Evolutionary conservation across 1,139 yeast genomes (phyloP), one percentile per base, ranked within the genome.

Genomic region (Saccharomyces hybrid): DNA sequence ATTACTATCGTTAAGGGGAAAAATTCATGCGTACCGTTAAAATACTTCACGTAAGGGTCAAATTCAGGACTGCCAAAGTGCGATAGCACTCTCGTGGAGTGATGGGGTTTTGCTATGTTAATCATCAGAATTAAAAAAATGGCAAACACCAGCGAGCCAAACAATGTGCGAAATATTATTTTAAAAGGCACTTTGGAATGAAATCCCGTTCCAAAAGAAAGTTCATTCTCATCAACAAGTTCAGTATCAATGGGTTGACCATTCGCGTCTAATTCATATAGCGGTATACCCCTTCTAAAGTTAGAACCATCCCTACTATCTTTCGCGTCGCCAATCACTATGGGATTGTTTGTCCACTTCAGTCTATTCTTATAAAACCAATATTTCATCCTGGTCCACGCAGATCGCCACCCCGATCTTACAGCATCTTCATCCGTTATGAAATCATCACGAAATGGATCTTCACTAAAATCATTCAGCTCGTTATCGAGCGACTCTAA

Each of bases 21-120:
- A 38, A 47, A 38, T 51, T 48, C 48, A 13, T 49, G 53, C 5
- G 50, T 51, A 4, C 53, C 53, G 16, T 51, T 51, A 11, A 27
- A 23, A 41, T 81, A 63, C 1, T 71, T 51, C 1, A 63, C 59
- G 58, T 73, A 76, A 38, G 60, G 60, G 47, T 61, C 61, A 48
- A 59, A 62, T 26, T 48, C 32, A 25, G 48, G 9, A 20, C 27
- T 20, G 5, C 44, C 44, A 38, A 38, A 38, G 44, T 38, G 44
- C 20, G 44, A 16, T 16, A 38, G 25, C 9, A 20, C 25, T 51
- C 50, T 29, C n/a, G 27, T 27, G 38, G 47, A 16, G 48, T 49
- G 57, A 48, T 53, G 57, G 3, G 59, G 61, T 16, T 44, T 49
- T 16, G 49, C 28, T 27, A 38, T 38, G 20, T 38, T 38, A 13